These are phyloP conservation scores for Solanum chiquidenum DNA, from an alignment of 257 asterid genomes.

Conservation along the genomic window DNA sequence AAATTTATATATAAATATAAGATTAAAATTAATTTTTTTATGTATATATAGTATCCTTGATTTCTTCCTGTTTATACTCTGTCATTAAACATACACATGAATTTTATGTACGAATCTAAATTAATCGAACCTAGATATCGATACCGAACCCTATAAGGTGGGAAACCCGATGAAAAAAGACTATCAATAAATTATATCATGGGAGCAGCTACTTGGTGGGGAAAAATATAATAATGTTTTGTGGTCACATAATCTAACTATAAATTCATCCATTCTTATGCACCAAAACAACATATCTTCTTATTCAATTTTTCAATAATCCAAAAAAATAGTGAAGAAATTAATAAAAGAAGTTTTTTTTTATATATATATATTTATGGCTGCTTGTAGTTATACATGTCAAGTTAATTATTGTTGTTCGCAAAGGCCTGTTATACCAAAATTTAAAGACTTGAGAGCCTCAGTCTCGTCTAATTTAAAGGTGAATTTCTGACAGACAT, in stretches of 20 bases:
- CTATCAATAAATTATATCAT: neutral
- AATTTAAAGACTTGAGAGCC: neutral
- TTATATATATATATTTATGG: neutral
- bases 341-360: neutral
- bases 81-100: accelerated
- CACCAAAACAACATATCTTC: neutral
- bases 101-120: accelerated
- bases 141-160: neutral
- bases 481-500: neutral
- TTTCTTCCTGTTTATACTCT: too few relatives aligned
- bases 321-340: neutral
- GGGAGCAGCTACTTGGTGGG: neutral
- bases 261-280: neutral
- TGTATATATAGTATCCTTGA: neutral
- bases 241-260: neutral
- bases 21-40: too few relatives aligned
- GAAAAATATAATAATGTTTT: neutral
- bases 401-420: neutral
- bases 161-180: neutral
- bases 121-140: accelerated
- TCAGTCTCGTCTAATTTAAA: neutral
- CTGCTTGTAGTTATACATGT: neutral
- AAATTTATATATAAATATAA: too few relatives aligned
- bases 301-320: neutral
- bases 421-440: neutral